Conservation (phyloP, 352 stramenopile genomes). For the Phytophthora citricola region DNA sequence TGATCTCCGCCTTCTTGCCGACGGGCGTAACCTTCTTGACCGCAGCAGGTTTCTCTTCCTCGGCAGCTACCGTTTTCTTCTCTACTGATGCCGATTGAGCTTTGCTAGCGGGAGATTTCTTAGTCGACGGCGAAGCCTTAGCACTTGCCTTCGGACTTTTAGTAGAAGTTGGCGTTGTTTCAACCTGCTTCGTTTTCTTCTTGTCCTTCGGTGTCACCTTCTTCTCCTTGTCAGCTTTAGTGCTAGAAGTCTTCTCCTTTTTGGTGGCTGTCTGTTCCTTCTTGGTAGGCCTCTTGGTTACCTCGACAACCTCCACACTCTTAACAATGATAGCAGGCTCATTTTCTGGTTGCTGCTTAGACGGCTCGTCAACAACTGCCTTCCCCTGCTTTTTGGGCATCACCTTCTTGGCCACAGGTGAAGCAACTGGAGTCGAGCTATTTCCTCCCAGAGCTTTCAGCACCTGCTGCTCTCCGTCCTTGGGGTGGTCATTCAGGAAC, state of each 20-base stretch:
- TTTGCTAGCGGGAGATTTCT: conserved; percentile 23
- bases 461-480: conserved; percentile 50
- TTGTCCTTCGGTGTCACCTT: conserved; percentile 18
- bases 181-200: conserved; percentile 24
- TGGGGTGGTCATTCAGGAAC: conserved; percentile 48
- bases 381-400: conserved; percentile 21
- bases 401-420: conserved; percentile 21
- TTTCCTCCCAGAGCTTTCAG: conserved; percentile 29
- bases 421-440: conserved; percentile 17
- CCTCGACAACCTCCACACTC: conserved; percentile 9
- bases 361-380: background rate
- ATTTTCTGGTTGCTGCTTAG: conserved; percentile 25
- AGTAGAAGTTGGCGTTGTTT: conserved; percentile 11
- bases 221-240: background rate
- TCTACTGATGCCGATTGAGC: conserved; percentile 13
- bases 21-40: conserved; percentile 18
- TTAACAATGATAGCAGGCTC: conserved; percentile 17
- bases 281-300: background rate
- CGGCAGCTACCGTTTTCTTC: conserved; percentile 5
- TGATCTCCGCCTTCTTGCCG: conserved; percentile 32
- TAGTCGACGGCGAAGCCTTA: conserved; percentile 13
- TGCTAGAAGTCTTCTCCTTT: conserved; percentile 15
- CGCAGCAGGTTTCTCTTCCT: conserved; percentile 4
- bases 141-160: conserved; percentile 10
- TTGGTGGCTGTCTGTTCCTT: conserved; percentile 20